These are phyloP conservation scores for Mycosarcoma maydis DNA, from an alignment of 1,284 basidiomycete genomes.

Conservation along the genomic window DNA sequence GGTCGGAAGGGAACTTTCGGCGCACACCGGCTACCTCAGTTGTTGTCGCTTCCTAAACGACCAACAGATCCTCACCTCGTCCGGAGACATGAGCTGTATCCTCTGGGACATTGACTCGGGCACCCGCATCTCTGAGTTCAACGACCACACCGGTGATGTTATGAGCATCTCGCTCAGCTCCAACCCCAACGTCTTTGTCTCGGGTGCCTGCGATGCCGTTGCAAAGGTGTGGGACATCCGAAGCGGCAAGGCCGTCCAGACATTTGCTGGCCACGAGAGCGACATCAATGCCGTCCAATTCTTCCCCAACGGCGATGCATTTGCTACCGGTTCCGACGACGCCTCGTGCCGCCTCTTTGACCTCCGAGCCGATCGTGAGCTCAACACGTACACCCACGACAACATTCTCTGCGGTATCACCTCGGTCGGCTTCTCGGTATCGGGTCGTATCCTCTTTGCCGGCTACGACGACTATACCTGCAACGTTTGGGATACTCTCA, in stretches of 20 bases:
- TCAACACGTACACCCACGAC: conserved; percentile 96
- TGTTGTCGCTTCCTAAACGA: conserved; percentile 99
- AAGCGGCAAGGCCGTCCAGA: conserved; percentile 94
- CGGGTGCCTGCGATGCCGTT: conserved; percentile 96
- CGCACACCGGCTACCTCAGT: conserved; percentile 95
- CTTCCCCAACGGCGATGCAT: conserved; percentile 98
- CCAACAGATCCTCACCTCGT: conserved; percentile 94
- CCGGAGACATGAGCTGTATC: conserved; percentile 99
- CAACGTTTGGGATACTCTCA: conserved; percentile 99
- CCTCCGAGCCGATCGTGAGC: conserved; percentile 93
- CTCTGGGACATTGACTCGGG: conserved; percentile 99
- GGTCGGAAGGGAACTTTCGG: conserved; percentile 83
- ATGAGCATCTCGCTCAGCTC: conserved; percentile 91
- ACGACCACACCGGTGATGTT: conserved; percentile 98
- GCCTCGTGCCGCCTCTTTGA: conserved; percentile 98
- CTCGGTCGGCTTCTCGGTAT: conserved; percentile 96
- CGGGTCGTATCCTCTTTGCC: conserved; percentile 94
- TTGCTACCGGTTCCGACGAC: conserved; percentile 98
- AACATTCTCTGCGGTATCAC: conserved; percentile 99
- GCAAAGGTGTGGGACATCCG: conserved; percentile 99
- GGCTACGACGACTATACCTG: conserved; percentile 99
- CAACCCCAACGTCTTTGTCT: conserved; percentile 94
- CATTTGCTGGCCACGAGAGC: conserved; percentile 97
- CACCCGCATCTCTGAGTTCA: conserved; percentile 93
- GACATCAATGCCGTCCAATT: conserved; percentile 99